Evolutionary conservation across 2,329 filamentous ascomycete species (phyloP), one percentile per base, ranked within the genome.

Genomic region (Mollisiaceae sp.): DNA sequence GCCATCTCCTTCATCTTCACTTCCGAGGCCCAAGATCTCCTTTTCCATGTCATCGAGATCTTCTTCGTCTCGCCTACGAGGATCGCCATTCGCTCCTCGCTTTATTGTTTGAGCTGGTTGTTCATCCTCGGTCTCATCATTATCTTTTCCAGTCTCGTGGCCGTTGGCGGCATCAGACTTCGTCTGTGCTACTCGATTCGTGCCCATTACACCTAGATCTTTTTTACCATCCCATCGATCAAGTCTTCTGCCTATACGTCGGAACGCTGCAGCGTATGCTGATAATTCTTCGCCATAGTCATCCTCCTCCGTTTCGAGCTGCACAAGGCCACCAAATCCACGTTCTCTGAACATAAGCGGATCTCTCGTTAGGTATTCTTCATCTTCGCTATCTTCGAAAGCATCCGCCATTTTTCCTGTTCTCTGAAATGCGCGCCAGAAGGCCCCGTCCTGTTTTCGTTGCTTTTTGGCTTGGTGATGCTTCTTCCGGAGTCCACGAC

Each of bases 201-300:
- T 75, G 12, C 75, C 73, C 56, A 76, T 72, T 12, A 75, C 71
- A 43, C 73, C 73, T 15, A 69, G 36, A 50, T 68, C 72, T 35
- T 71, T 71, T 35, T 72, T 78, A n/a, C 80, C 79, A 57, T 87
- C 83, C 92, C 92, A 94, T 38, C 91, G 84, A 60, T 85, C 80
- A n/a, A 94, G 79, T 47, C 92, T 83, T 35, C 92, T 84, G 22
- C 83, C 80, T 0, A 84, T 83, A 18, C 90, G 84, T 61, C 89
- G 82, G 20, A 94, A 78, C 8, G 91, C 85, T 12, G 90, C 86
- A 4, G 87, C 85, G 65, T 91, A 89, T 1, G 86, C 82, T 62
- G 84, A 83, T 6, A 87, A 83, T 76, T 94, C 91, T 76, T 94
- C 92, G 52, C 92, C 92, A 70, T 88, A 91, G 77, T 94, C 91